Evolutionary conservation across 345 rosid genomes (phyloP).

Genomic region (Citrus glauca): DNA sequence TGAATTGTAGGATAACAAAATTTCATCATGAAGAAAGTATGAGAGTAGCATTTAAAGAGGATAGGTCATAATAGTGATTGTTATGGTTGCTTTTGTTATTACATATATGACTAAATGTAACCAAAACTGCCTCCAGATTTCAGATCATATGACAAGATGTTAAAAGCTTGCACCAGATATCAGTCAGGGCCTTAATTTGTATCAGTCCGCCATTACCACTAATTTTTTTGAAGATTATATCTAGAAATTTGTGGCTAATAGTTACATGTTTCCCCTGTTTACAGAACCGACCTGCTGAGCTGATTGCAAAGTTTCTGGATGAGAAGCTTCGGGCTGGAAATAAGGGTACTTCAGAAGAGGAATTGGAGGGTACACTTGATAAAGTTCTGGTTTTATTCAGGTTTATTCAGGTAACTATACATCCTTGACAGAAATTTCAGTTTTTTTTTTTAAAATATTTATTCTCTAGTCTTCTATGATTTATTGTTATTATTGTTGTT

Average conservation of each 20-base stretch:
- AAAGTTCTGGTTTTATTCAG: slow-evolving; percentile 95
- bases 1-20: neutral
- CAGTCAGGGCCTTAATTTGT: neutral
- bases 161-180: neutral
- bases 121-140: neutral
- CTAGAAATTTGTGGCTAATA: slow-evolving; percentile 8
- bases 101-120: neutral
- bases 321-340: slow-evolving; percentile 99
- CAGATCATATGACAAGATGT: neutral
- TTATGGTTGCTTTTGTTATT: neutral
- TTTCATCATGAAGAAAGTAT: neutral
- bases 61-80: neutral
- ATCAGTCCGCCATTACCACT: neutral
- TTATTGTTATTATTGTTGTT: too few relatives aligned
- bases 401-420: slow-evolving; percentile 80
- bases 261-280: slow-evolving; percentile 17
- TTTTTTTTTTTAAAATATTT: neutral
- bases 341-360: slow-evolving; percentile 99
- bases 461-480: neutral
- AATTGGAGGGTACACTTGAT: slow-evolving; percentile 94
- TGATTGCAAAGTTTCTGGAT: slow-evolving; percentile 95
- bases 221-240: neutral
- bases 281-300: slow-evolving; percentile 97
- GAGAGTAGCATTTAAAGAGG: neutral
- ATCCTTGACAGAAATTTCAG: slow-evolving; percentile 3